These are phyloP conservation scores for Epichloe hybrida DNA, from an alignment of 2,329 filamentous ascomycete genomes.

Conservation along the genomic window DNA sequence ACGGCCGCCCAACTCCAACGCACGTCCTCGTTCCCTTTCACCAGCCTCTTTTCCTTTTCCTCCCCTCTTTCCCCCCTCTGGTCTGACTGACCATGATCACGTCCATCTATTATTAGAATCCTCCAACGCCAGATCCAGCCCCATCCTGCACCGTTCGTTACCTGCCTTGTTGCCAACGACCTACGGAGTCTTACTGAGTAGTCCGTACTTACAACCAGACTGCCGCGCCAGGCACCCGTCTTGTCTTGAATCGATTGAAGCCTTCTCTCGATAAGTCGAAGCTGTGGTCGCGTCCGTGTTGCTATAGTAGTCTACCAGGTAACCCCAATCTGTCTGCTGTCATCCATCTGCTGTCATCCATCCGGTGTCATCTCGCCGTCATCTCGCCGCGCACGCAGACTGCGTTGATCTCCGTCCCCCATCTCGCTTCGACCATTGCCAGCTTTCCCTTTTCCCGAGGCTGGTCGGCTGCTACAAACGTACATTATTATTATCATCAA, in stretches of 20 bases:
- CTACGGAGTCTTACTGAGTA: too few species aligned
- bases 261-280: background rate
- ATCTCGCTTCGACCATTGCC: background rate
- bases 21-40: background rate
- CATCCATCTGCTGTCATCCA: background rate
- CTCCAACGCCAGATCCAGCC: constrained; percentile 36
- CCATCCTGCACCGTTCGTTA: constrained; percentile 18
- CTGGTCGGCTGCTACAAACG: background rate
- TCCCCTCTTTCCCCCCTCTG: constrained; percentile 10
- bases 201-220: too few species aligned
- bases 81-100: constrained; percentile 24
- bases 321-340: too few species aligned
- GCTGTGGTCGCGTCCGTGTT: too few species aligned
- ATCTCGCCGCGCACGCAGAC: background rate
- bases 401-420: background rate
- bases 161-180: background rate
- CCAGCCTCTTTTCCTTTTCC: constrained; percentile 3
- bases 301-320: too few species aligned
- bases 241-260: background rate
- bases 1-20: background rate
- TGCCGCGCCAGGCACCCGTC: too few species aligned
- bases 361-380: background rate
- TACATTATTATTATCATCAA: background rate
- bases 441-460: too few species aligned
- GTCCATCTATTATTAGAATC: constrained; percentile 42